A percentile compares a stretch with the other conserved stretches of the same genome.
These are phyloP conservation scores for Ophiostoma piceae DNA, from an alignment of 2,329 filamentous ascomycete genomes.

Conservation along the genomic window DNA sequence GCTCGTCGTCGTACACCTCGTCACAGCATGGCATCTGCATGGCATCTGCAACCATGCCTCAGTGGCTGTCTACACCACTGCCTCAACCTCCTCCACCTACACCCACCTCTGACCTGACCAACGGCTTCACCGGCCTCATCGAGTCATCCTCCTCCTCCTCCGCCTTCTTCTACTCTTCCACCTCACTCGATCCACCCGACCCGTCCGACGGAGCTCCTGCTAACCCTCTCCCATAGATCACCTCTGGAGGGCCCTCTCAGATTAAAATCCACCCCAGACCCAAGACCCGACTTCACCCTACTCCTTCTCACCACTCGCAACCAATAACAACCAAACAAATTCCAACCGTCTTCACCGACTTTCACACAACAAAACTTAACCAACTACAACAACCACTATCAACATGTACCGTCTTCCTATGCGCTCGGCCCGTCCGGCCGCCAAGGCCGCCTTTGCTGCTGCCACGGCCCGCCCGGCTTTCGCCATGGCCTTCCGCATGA, in stretches of 20 bases:
- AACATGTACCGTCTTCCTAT: slow-evolving; percentile 54
- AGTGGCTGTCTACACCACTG: too few species aligned
- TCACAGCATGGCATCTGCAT: neutral
- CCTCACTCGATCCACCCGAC: neutral
- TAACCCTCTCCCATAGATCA: slow-evolving; percentile 40
- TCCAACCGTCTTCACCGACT: slow-evolving; percentile 16
- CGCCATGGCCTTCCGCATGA: slow-evolving; percentile 34
- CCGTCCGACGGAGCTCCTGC: slow-evolving; percentile 5
- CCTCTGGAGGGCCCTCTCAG: slow-evolving; percentile 49
- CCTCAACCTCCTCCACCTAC: neutral
- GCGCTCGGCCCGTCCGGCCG: slow-evolving; percentile 46
- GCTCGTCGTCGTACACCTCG: neutral
- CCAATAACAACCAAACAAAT: slow-evolving; percentile 31
- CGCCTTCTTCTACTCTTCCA: neutral
- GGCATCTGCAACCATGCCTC: too few species aligned
- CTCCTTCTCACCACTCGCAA: slow-evolving; percentile 21
- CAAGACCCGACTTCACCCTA: slow-evolving; percentile 25
- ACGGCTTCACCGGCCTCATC: neutral
- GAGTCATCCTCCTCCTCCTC: neutral
- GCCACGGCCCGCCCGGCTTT: slow-evolving; percentile 37
- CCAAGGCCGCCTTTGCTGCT: slow-evolving; percentile 27
- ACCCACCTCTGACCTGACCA: neutral
- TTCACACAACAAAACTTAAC: neutral
- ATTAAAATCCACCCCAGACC: slow-evolving; percentile 36
- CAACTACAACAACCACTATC: slow-evolving; percentile 1